These are phyloP conservation scores for Aureobasidium melanogenum DNA, from an alignment of 2,329 filamentous ascomycete genomes.

Conservation along the genomic window DNA sequence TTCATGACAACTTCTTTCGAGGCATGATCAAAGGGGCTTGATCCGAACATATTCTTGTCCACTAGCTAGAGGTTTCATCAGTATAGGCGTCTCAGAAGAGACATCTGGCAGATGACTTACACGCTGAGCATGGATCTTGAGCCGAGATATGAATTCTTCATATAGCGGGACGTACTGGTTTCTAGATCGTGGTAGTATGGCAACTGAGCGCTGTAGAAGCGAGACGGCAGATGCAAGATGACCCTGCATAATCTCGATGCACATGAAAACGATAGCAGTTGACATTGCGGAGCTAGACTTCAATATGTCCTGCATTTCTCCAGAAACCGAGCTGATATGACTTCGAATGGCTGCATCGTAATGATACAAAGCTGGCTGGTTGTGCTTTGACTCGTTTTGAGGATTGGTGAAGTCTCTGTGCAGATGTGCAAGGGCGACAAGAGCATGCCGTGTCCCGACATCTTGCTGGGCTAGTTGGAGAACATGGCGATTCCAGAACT, in stretches of 20 bases:
- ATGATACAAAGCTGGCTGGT: neutral
- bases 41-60: neutral
- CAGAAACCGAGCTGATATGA: neutral
- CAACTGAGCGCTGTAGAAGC: neutral
- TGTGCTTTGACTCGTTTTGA: neutral
- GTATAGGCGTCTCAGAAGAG: too few species aligned
- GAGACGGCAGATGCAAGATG: neutral
- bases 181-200: neutral
- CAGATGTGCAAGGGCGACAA: neutral
- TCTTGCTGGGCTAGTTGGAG: neutral
- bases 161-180: neutral
- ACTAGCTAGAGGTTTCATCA: neutral
- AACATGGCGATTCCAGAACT: neutral
- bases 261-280: neutral
- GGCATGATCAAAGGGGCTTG: neutral
- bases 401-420: neutral
- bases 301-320: neutral
- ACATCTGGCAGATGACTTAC: neutral
- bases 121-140: neutral
- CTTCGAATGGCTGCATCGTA: neutral
- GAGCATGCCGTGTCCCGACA: neutral
- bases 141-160: neutral
- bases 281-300: neutral
- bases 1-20: neutral
- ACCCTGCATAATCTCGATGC: neutral